These are phyloP conservation scores for Dictyostelium citrinum DNA, from an alignment of 78 protist genomes.

Conservation along the genomic window DNA sequence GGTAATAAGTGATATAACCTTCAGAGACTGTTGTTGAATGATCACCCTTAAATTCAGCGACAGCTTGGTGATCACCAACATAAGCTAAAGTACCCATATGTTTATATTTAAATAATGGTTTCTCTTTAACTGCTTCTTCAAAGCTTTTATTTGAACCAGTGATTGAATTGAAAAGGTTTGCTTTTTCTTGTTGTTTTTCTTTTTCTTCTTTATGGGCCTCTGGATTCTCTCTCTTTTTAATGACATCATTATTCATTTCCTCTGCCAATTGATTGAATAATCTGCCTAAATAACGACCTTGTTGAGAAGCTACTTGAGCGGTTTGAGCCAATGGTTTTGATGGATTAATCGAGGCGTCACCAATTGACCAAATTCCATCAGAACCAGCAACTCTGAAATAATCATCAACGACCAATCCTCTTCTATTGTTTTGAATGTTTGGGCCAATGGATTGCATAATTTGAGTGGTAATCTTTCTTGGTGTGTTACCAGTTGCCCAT, in stretches of 20 bases:
- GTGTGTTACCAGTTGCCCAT: constrained; percentile 73
- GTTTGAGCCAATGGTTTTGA: constrained; percentile 52
- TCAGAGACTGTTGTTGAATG: constrained; percentile 11
- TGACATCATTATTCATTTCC: background rate
- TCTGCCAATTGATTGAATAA: constrained; percentile 45
- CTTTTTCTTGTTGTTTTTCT: background rate
- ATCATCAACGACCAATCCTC: constrained; percentile 66
- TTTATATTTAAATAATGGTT: constrained; percentile 45
- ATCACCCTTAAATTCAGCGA: constrained; percentile 10
- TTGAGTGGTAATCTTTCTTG: constrained; percentile 27
- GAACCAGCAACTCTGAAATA: constrained; percentile 67
- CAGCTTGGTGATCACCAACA: constrained; percentile 43
- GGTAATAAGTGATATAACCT: constrained; percentile 41
- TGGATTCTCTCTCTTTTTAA: background rate
- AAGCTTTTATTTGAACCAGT: background rate
- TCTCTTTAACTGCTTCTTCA: background rate
- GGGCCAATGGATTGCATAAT: constrained; percentile 14
- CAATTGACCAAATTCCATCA: constrained; percentile 71
- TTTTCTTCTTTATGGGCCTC: background rate
- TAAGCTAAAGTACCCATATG: constrained; percentile 71
- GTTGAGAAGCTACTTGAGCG: constrained; percentile 65
- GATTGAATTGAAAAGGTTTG: background rate
- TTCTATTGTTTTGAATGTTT: constrained; percentile 11
- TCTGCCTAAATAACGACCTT: constrained; percentile 61
- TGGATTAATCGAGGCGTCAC: constrained; percentile 45